These are phyloP conservation scores for Globisporangium uncinulatum DNA, from an alignment of 352 stramenopile genomes.

Conservation along the genomic window DNA sequence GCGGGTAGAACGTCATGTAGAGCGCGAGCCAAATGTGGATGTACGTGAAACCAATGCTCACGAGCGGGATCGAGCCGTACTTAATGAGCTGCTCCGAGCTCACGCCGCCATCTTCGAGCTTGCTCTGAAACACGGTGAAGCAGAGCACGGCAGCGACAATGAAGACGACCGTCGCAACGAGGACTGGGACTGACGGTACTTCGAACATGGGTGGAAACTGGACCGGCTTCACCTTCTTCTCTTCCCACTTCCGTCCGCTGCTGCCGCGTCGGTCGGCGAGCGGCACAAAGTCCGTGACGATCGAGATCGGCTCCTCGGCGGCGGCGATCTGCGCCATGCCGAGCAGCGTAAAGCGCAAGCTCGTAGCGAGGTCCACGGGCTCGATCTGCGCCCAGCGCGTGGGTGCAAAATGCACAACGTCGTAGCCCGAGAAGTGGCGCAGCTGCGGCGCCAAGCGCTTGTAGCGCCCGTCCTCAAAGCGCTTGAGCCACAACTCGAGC, in stretches of 20 bases:
- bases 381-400: conserved; percentile 50
- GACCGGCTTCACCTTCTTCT: conserved; percentile 35
- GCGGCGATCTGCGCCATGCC: conserved; percentile 82
- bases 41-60: conserved; percentile 91
- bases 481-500: conserved; percentile 66
- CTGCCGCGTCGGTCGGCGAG: conserved; percentile 20
- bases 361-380: conserved; percentile 61
- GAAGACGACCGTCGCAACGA: conserved; percentile 44
- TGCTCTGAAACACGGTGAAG: conserved; percentile 68
- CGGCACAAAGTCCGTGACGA: conserved; percentile 77
- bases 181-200: conserved; percentile 52
- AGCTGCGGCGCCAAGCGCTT: conserved; percentile 41
- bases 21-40: conserved; percentile 95
- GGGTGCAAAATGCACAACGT: conserved; percentile 65
- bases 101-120: conserved; percentile 47
- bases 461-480: conserved; percentile 74
- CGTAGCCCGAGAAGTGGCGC: conserved; percentile 50
- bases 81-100: conserved; percentile 63
- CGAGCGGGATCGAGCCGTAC: conserved; percentile 80
- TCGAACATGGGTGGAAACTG: conserved; percentile 84
- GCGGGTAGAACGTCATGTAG: conserved; percentile 98
- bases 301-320: conserved; percentile 49
- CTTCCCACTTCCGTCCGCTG: conserved; percentile 12
- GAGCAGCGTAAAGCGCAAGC: conserved; percentile 79
- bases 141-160: conserved; percentile 50